Base-by-base conservation (phyloP, 345 rosid species). In the Pugionium cornutum region DNA sequence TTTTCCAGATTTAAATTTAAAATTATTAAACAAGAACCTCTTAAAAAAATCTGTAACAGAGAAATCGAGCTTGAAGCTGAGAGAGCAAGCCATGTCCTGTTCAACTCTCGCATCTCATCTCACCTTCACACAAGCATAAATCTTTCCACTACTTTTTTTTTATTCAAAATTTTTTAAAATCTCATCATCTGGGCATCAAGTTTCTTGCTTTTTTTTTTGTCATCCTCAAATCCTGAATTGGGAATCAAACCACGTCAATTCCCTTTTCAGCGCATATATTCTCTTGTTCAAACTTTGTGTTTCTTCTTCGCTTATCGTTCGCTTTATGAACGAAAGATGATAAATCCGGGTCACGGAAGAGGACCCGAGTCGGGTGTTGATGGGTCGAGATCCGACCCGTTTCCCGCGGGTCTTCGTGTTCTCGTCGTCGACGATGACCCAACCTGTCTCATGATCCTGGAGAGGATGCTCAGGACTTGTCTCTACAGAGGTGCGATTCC, bases 351-450 rank as follows among this genome's bases (percentile, higher is more conserved):
- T 73, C 72, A 66, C 8, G 76, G 71, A 58, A 66, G 72, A 73
- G 72, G 67, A 66, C 76, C 76, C 67, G 76, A 66, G n/a, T 73
- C 72, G 37, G 58, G 66, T 30, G 46, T 18, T 32, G 68, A 18
- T 18, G 18, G 18, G 18, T 18, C 18, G 2, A 56, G 29, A 37
- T 37, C 87, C 55, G 91, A 88, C 76, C 83, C 83, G 76, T 88
- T 89, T 71, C 98, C 97, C 40, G 86, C 69, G 4, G 94, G 95
- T 58, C 70, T 92, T 4, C 79, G 98, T 27, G 98, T 92, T 4
- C 79, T 92, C 40, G 92, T 89, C 44, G 98, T 92, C 66, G 97
- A 88, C 63, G 18, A 18, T 18, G 18, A 18, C 18, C 18, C 18
- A 18, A 18, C 18, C 18, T 18, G 18, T 18, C 18, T 18, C 18